A percentile compares a stretch with the other conserved stretches of the same genome.
phyloP scores from a whole-genome alignment of 2,329 filamentous ascomycete species.

The Basipetospora chlamydospora region DNA sequence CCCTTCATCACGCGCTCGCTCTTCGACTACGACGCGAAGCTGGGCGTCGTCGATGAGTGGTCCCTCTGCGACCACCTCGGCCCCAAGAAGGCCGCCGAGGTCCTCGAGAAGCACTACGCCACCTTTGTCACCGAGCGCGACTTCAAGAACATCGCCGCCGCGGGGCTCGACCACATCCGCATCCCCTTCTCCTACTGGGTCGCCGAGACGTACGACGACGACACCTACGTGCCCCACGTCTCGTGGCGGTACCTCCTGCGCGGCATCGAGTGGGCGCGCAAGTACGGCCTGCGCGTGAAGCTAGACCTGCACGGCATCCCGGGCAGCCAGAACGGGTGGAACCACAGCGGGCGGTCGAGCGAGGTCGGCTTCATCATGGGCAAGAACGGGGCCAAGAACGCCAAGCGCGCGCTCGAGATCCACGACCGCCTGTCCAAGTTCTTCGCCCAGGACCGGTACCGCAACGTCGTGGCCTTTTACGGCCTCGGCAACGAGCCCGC shows the following conservation, averaged over 20 bases:
- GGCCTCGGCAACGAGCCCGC: conserved; percentile 88
- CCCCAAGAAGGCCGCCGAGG: conserved; percentile 41
- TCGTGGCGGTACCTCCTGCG: conserved; percentile 90
- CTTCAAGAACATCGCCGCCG: conserved; percentile 70
- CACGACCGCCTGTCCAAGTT: conserved; percentile 80
- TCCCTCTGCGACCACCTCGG: conserved; percentile 63
- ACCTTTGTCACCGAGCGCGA: conserved; percentile 74
- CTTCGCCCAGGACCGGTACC: conserved; percentile 86
- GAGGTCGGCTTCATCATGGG: conserved; percentile 80
- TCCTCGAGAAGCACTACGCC: conserved; percentile 83
- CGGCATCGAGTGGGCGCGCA: conserved; percentile 83
- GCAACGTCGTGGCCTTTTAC: conserved; percentile 84
- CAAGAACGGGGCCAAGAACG: conserved; percentile 66
- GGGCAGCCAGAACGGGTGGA: conserved; percentile 95
- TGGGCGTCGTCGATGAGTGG: conserved; percentile 75
- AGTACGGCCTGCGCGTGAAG: conserved; percentile 83
- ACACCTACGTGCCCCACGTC: conserved; percentile 76
- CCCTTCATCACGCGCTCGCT: conserved; percentile 92
- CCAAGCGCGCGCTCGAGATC: conserved; percentile 68
- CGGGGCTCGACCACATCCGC: conserved; percentile 90
- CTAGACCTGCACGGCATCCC: conserved; percentile 86
- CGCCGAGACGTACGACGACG: conserved; percentile 66
- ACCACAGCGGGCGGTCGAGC: conserved; percentile 79
- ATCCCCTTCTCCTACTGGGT: conserved; percentile 96
- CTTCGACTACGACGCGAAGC: conserved; percentile 51